phyloP scores from a whole-genome alignment of 169 alveolate species.

The Cryptosporidium sp. region DNA sequence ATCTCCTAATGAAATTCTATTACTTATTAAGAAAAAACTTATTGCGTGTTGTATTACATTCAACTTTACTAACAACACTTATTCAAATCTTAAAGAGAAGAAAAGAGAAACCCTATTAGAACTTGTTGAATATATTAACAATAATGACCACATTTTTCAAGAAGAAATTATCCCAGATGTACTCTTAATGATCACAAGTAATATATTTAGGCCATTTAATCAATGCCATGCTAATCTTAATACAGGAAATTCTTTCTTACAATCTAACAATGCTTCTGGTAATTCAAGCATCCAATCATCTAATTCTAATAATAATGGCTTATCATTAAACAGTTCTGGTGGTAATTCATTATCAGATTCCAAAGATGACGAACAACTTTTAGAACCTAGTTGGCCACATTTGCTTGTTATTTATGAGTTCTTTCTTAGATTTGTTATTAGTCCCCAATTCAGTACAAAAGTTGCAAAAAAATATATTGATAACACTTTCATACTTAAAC shows the following conservation, averaged over 20 bases:
- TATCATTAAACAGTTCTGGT: not conserved
- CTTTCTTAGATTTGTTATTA: constrained; percentile 88
- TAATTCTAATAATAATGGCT: constrained; percentile 3
- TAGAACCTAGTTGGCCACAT: constrained; percentile 82
- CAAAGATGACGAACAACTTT: constrained; percentile 89
- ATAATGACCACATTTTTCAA: constrained; percentile 60
- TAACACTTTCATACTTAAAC: constrained; percentile 84
- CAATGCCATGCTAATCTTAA: constrained; percentile 49
- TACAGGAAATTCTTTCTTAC: not conserved
- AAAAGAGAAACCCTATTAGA: constrained; percentile 89
- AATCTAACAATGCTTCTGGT: constrained; percentile 65
- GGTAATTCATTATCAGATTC: constrained; percentile 77
- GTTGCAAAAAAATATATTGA: constrained; percentile 88
- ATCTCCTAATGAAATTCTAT: constrained; percentile 78
- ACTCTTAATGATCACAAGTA: constrained; percentile 62
- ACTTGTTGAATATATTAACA: constrained; percentile 86
- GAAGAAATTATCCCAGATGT: constrained; percentile 63
- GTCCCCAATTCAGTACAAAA: constrained; percentile 88
- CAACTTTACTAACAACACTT: constrained; percentile 81
- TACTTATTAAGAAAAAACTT: constrained; percentile 86
- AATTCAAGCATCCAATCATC: constrained; percentile 80
- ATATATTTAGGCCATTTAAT: constrained; percentile 52
- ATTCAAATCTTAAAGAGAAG: constrained; percentile 84
- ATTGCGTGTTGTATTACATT: constrained; percentile 86
- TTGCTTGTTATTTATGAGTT: constrained; percentile 84